Evolutionary conservation across 371 early-diverging fungal species (phyloP).

Genomic region (Saksenaea oblongispora): DNA sequence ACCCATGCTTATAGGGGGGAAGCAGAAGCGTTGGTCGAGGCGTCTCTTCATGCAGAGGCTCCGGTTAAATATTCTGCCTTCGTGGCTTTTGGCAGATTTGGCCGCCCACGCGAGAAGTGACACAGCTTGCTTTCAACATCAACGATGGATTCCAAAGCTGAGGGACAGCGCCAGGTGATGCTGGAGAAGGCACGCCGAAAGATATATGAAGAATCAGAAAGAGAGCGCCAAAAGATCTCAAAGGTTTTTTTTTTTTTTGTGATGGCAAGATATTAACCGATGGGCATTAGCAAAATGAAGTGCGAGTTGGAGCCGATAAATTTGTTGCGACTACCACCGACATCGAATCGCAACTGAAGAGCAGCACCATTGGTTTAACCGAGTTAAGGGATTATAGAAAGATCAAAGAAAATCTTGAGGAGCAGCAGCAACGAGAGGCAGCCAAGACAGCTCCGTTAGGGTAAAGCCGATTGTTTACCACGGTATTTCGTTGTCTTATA

Average conservation of each 20-base stretch:
- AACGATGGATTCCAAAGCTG: conserved; percentile 56
- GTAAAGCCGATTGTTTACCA: conserved; percentile 19
- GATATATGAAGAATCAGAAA: conserved; percentile 75
- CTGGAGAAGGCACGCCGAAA: conserved; percentile 77
- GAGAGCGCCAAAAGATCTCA: conserved; percentile 75
- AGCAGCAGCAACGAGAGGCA: conserved; percentile 77
- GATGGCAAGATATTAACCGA: not conserved
- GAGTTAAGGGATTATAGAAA: conserved; percentile 88
- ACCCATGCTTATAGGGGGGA: no score
- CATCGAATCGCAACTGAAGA: conserved; percentile 84
- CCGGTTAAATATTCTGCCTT: not conserved
- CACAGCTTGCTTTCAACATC: conserved; percentile 1
- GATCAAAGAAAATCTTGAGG: conserved; percentile 79
- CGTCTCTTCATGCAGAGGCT: not conserved
- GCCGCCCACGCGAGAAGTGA: not conserved
- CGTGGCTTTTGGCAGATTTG: not conserved
- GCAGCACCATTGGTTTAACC: conserved; percentile 88
- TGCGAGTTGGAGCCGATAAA: conserved; percentile 77
- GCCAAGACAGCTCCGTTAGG: conserved; percentile 61
- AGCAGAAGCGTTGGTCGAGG: no score
- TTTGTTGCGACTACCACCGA: conserved; percentile 79
- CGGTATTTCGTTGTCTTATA: no score
- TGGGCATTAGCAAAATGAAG: conserved; percentile 62
- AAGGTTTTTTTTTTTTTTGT: conserved; percentile 49
- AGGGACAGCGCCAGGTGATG: conserved; percentile 69